Evolutionary conservation across 1,284 basidiomycete genomes (phyloP), one percentile per base, ranked within the genome.

Genomic region (Entoloma clypeatum): DNA sequence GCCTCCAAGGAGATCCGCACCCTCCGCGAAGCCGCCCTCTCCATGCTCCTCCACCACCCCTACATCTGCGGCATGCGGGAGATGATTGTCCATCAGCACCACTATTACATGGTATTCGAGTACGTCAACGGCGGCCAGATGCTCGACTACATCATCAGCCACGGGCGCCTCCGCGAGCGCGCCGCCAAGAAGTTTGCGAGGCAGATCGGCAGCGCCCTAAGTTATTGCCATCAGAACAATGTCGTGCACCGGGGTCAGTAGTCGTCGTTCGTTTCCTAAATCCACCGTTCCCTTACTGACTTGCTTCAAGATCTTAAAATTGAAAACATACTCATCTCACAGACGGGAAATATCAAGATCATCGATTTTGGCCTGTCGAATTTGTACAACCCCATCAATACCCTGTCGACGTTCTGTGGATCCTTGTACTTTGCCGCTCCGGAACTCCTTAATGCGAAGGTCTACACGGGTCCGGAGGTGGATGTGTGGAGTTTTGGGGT

Each of bases 401-500:
- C 95, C 58, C 80, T 99, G 1, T 82, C 86, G 19, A 99, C 96
- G 0, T 99, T 99, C 62, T 99, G 95, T 56, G 94, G 95, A 17
- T 96, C 91, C 1, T 73, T 99, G 13, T 99, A 99, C 69, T 99
- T 99, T 68, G 94, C 95, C 28, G 95, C 95, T 0, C 96, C 95
- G 3, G 94, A 99, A 62, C 72, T 99, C 21, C 78, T 99, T 41
- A 97, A 98, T 57, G 95, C 95, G 25, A 92, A 92, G 60, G 84
- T 92, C 16, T 99, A 99, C 63, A 93, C 91, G 0, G 95, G 95
- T 0, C 95, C 95, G 7, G 95, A 99, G 62, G 95, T 99, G 43
- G 96, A 99, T 58, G 86, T 98, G 0, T 99, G 96, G 95, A 95
- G 91, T 57, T 98, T 98, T 52, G 95, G 96, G 5, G 94, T 99